Conservation (phyloP, 2,329 filamentous ascomycete species). For the Pestalotiopsis sp. region DNA sequence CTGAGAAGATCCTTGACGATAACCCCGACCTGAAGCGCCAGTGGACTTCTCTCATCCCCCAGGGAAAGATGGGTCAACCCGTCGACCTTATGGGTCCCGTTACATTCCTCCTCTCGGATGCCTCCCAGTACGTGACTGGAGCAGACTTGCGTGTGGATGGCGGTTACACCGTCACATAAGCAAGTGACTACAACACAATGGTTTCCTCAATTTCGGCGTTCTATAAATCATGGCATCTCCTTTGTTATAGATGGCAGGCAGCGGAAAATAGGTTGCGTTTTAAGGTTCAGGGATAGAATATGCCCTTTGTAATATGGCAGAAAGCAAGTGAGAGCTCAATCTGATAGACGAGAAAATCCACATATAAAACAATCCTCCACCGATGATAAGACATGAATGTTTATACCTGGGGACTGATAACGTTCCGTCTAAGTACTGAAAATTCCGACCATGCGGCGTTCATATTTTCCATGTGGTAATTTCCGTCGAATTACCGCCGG, state of each 20-base stretch:
- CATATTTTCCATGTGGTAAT: too few relatives aligned
- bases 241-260: background rate
- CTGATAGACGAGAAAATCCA: background rate
- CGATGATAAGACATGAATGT: too few relatives aligned
- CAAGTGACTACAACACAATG: constrained; percentile 13
- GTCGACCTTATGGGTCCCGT: constrained; percentile 94
- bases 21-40: constrained; percentile 87
- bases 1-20: constrained; percentile 90
- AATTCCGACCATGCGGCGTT: too few relatives aligned
- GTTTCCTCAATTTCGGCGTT: background rate
- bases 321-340: background rate
- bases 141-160: constrained; percentile 83
- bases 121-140: constrained; percentile 71
- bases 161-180: constrained; percentile 81
- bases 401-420: too few relatives aligned
- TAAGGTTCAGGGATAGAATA: background rate
- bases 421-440: too few relatives aligned
- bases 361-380: background rate
- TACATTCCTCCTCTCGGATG: constrained; percentile 82
- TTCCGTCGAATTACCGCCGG: too few relatives aligned
- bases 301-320: background rate
- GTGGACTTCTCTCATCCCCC: constrained; percentile 91
- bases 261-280: background rate
- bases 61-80: constrained; percentile 90
- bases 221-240: background rate